Evolutionary conservation across 768 basidiomycete genomes (phyloP).

Genomic region (Agrocybe praecox): DNA sequence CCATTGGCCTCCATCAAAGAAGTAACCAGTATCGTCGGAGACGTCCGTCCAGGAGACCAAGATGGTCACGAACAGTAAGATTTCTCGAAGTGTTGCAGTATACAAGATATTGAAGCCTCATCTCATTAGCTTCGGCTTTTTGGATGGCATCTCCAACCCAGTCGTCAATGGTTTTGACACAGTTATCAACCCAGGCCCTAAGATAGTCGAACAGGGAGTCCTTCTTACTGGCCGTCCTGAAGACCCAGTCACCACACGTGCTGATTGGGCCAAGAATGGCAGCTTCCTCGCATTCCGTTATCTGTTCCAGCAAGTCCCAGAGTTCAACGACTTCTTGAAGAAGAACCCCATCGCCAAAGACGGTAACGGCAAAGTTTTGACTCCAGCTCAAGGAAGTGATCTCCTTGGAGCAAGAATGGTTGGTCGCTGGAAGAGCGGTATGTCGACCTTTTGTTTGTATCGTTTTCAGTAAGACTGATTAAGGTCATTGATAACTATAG

Average conservation of each 20-base stretch:
- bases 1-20: slow-evolving; percentile 36
- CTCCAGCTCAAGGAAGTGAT: slow-evolving; percentile 44
- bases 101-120: no score
- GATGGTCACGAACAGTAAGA: slow-evolving; percentile 51
- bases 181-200: slow-evolving; percentile 37
- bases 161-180: slow-evolving; percentile 41
- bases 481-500: slow-evolving; percentile 15
- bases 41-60: slow-evolving; percentile 44
- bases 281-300: slow-evolving; percentile 56
- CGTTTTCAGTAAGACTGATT: not conserved
- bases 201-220: slow-evolving; percentile 40
- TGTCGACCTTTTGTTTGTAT: slow-evolving; percentile 9
- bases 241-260: slow-evolving; percentile 32
- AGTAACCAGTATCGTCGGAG: slow-evolving; percentile 37
- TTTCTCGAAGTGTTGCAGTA: not conserved
- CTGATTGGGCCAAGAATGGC: slow-evolving; percentile 49
- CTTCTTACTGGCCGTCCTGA: slow-evolving; percentile 47
- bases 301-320: slow-evolving; percentile 53
- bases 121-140: slow-evolving; percentile 46
- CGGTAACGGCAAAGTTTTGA: slow-evolving; percentile 29
- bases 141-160: slow-evolving; percentile 57
- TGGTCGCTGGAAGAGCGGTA: slow-evolving; percentile 59
- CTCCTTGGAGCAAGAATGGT: slow-evolving; percentile 57
- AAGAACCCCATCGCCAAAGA: slow-evolving; percentile 38
- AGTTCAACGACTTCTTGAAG: slow-evolving; percentile 50